These are phyloP conservation scores for Erythrobasidium yunnanense DNA, from an alignment of 768 basidiomycete genomes.

Conservation along the genomic window DNA sequence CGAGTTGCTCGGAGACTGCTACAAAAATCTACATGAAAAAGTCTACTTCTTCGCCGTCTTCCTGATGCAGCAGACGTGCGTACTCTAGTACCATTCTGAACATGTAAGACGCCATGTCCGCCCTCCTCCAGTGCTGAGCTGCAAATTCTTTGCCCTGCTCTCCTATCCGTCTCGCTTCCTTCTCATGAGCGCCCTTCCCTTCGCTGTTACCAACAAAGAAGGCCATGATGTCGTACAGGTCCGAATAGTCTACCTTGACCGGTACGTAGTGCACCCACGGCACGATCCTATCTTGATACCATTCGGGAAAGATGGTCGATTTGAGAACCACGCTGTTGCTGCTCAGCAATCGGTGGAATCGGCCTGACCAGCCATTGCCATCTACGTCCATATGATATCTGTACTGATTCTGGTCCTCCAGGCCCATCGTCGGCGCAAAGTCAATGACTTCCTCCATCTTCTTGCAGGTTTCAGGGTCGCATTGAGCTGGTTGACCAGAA, in stretches of 20 bases:
- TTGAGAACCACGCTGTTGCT: conserved; percentile 81
- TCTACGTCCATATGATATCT: conserved; percentile 87
- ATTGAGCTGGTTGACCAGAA: conserved; percentile 59
- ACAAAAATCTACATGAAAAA: too few relatives aligned
- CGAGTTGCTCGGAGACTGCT: too few relatives aligned
- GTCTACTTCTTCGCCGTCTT: not conserved
- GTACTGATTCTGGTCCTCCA: conserved; percentile 59
- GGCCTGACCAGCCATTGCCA: conserved; percentile 77
- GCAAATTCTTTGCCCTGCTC: conserved; percentile 44
- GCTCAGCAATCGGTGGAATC: conserved; percentile 57
- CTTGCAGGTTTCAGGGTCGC: conserved; percentile 54
- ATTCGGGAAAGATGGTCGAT: conserved; percentile 81
- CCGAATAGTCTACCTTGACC: conserved; percentile 39
- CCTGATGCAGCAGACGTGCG: conserved; percentile 2
- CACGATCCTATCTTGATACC: conserved; percentile 48
- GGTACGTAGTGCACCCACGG: conserved; percentile 56
- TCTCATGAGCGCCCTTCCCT: conserved; percentile 55
- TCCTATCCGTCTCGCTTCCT: conserved; percentile 52
- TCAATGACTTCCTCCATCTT: conserved; percentile 42
- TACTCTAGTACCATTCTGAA: conserved; percentile 11
- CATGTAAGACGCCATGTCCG: conserved; percentile 37
- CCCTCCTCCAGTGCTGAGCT: conserved; percentile 32
- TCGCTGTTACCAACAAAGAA: conserved; percentile 61
- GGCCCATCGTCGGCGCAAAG: conserved; percentile 48
- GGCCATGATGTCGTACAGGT: conserved; percentile 55